Percentiles rank a stretch among this genome's conserved stretches.
phyloP scores from a whole-genome alignment of 2,329 filamentous ascomycete species.

The Coniella vitis region DNA sequence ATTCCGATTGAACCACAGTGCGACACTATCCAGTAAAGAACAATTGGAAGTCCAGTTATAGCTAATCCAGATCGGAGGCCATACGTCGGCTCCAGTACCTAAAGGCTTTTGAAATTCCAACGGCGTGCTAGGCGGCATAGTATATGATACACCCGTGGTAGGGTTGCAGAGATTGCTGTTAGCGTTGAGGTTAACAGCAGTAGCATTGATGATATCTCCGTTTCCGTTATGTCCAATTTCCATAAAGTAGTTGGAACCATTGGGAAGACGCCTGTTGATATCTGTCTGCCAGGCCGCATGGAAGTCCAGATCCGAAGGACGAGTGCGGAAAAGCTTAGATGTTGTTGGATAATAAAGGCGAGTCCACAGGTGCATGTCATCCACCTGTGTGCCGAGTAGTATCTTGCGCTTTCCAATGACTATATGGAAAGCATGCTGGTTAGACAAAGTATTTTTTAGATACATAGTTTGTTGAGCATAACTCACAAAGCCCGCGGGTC shows the following conservation, averaged over 20 bases:
- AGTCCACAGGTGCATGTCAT: constrained; percentile 54
- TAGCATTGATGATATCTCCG: constrained; percentile 43
- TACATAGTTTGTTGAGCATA: too few relatives aligned
- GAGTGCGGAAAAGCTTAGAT: constrained; percentile 42
- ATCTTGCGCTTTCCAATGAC: constrained; percentile 50
- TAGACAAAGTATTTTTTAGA: too few relatives aligned
- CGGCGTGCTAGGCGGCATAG: constrained; percentile 35
- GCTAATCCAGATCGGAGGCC: constrained; percentile 43
- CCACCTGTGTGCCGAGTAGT: constrained; percentile 50
- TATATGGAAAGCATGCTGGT: too few relatives aligned
- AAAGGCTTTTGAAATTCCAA: constrained; percentile 40
- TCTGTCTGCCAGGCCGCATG: constrained; percentile 36
- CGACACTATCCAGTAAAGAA: constrained; percentile 40
- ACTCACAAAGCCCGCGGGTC: constrained; percentile 50
- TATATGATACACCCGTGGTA: constrained; percentile 36
- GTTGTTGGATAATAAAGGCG: constrained; percentile 41
- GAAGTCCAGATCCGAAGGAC: constrained; percentile 36
- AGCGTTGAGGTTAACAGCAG: constrained; percentile 39
- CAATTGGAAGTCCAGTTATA: constrained; percentile 45
- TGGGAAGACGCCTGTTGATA: constrained; percentile 39
- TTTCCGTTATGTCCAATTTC: constrained; percentile 48
- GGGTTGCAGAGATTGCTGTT: constrained; percentile 35
- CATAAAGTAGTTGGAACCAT: constrained; percentile 44
- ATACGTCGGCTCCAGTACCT: constrained; percentile 42
- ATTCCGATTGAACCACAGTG: constrained; percentile 48